Evolutionary conservation across 768 basidiomycete species (phyloP).

Genomic region (Agaricus subrufescens): DNA sequence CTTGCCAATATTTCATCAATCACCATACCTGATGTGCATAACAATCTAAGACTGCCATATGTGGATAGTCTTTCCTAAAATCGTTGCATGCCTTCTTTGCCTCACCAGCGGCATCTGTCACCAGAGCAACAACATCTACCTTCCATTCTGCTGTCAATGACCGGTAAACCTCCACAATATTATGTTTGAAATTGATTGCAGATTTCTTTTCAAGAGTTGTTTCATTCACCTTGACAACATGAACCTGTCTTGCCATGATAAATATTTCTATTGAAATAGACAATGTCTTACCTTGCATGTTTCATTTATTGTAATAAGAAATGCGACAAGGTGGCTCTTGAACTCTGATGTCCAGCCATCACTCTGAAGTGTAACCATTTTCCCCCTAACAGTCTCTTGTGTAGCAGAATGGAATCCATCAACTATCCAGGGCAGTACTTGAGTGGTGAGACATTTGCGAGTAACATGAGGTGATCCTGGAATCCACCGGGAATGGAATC

Average conservation of each 20-base stretch:
- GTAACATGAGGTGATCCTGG: too few species aligned
- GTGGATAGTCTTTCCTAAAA: conserved; percentile 9
- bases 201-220: conserved; percentile 24
- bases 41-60: conserved; percentile 17
- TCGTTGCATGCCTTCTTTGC: conserved; percentile 17
- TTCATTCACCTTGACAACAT: conserved; percentile 26
- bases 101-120: conserved; percentile 32
- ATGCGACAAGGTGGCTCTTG: conserved; percentile 24
- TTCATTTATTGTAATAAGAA: conserved; percentile 18
- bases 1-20: background rate
- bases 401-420: too few species aligned
- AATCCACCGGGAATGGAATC: too few species aligned
- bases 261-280: background rate
- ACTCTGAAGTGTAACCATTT: conserved; percentile 21
- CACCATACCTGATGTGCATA: conserved; percentile 22
- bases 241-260: conserved; percentile 16
- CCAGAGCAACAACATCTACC: conserved; percentile 22
- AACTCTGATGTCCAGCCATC: conserved; percentile 33
- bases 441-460: too few species aligned
- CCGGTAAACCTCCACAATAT: conserved; percentile 14
- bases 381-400: conserved; percentile 6
- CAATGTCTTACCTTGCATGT: background rate
- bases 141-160: conserved; percentile 21
- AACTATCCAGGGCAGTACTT: too few species aligned
- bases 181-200: conserved; percentile 23